Conservation (phyloP, 352 stramenopile species). For the Phytophthora citrophthora region DNA sequence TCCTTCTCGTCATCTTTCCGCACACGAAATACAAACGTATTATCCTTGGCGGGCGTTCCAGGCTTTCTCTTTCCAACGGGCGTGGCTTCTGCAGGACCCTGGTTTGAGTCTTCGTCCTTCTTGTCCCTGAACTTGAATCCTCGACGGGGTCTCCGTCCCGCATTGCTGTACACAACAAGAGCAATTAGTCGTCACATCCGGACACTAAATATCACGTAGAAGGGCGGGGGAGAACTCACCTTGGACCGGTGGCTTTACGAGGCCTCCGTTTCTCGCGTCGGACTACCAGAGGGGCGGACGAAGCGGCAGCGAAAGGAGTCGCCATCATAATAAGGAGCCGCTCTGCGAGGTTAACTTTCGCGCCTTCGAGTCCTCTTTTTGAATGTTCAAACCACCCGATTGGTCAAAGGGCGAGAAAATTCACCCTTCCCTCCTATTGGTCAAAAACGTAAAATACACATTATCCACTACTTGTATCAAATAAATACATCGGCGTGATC, state of each 20-base stretch:
- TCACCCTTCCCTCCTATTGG: constrained; percentile 7
- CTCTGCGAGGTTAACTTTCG: constrained; percentile 17
- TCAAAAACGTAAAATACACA: constrained; percentile 22
- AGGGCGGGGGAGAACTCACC: constrained; percentile 25
- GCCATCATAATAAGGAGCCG: constrained; percentile 34
- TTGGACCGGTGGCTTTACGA: constrained; percentile 37
- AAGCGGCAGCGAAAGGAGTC: constrained; percentile 31
- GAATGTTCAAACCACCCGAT: constrained; percentile 38
- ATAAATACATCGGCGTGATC: constrained; percentile 29
- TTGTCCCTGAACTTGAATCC: constrained; percentile 69
- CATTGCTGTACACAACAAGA: constrained; percentile 18
- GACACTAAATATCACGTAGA: not conserved
- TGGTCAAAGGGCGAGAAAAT: constrained; percentile 25
- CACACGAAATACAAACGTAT: constrained; percentile 66
- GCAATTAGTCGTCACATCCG: not conserved
- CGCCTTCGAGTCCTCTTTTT: constrained; percentile 25
- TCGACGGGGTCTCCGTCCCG: constrained; percentile 34
- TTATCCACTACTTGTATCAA: constrained; percentile 13
- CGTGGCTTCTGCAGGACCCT: constrained; percentile 33
- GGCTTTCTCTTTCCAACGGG: constrained; percentile 29
- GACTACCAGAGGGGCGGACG: constrained; percentile 62
- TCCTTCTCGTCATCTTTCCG: constrained; percentile 45
- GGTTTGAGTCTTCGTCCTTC: constrained; percentile 26
- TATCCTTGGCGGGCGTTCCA: constrained; percentile 24
- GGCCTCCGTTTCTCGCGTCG: constrained; percentile 63